Evolutionary conservation across 495 filamentous ascomycete genomes (phyloP).

Genomic region (Beverwykella pulmonaria): DNA sequence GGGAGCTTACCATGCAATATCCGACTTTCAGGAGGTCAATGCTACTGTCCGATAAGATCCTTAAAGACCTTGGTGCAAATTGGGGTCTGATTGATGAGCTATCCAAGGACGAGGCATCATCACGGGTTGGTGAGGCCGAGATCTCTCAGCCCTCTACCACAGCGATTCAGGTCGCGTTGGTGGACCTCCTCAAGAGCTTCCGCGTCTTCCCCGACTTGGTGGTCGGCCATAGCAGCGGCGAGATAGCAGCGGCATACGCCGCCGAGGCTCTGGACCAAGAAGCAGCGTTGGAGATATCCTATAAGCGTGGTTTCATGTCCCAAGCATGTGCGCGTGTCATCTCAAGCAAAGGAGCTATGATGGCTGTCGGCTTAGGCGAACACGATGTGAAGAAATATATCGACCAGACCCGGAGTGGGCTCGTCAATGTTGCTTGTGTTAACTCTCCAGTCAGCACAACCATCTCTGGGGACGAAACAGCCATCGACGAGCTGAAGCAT

Average conservation of each 20-base stretch:
- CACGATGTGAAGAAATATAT: background rate
- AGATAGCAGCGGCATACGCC: slow-evolving; percentile 29
- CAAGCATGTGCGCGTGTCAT: background rate
- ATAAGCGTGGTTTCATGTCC: background rate
- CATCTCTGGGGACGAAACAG: background rate
- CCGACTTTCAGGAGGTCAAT: slow-evolving; percentile 35
- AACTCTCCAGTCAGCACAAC: slow-evolving; percentile 16
- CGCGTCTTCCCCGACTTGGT: slow-evolving; percentile 6
- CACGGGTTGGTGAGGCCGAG: slow-evolving; percentile 17
- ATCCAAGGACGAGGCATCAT: background rate
- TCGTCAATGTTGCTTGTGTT: slow-evolving; percentile 1
- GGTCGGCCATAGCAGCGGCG: slow-evolving; percentile 26
- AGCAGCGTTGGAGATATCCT: background rate
- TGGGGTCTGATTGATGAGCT: slow-evolving; percentile 33
- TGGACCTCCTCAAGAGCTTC: slow-evolving; percentile 11
- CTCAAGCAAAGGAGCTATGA: background rate
- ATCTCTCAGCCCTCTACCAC: slow-evolving; percentile 5
- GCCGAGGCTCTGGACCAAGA: slow-evolving; percentile 2
- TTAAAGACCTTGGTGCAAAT: slow-evolving; percentile 24
- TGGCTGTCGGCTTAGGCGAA: slow-evolving; percentile 13
- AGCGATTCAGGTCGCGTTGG: slow-evolving; percentile 25
- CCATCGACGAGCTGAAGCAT: background rate
- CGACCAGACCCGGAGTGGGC: background rate
- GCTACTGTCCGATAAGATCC: slow-evolving; percentile 16
- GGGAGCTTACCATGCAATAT: slow-evolving; percentile 37